phyloP scores from a whole-genome alignment of 1,284 basidiomycete species.

The Ganoderma meredithae region DNA sequence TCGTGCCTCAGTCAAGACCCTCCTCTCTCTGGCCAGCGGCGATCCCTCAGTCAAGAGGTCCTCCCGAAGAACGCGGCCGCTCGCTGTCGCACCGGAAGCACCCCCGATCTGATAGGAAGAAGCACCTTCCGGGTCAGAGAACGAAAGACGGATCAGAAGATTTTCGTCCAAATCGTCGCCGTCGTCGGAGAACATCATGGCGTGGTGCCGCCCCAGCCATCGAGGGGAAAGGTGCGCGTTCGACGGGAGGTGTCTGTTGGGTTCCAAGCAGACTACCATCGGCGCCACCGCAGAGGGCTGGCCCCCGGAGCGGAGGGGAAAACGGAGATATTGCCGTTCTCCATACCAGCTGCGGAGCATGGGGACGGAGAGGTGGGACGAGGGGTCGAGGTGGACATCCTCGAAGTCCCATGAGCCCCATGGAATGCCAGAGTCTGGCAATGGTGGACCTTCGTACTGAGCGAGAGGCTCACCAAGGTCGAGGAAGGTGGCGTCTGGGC shows the following conservation, averaged over 20 bases:
- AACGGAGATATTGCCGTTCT: not conserved
- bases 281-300: not conserved
- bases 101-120: not conserved
- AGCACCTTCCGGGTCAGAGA: not conserved
- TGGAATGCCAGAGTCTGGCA: not conserved
- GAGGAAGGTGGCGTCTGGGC: not conserved
- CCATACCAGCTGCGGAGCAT: not conserved
- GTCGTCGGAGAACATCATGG: not conserved
- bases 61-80: not conserved
- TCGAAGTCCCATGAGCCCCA: slow-evolving; percentile 2
- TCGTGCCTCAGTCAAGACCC: not conserved
- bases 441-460: slow-evolving; percentile 2
- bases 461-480: not conserved
- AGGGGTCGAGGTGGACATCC: not conserved
- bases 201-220: not conserved
- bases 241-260: not conserved
- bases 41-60: not conserved
- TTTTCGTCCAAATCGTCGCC: not conserved
- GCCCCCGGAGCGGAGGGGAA: not conserved
- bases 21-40: not conserved
- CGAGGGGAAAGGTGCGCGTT: not conserved
- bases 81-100: not conserved
- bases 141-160: not conserved
- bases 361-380: not conserved
- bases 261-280: not conserved